Evolutionary conservation across 1,139 yeast genomes (phyloP).

Genomic region (Zhuliangozyma blackwelliae): DNA sequence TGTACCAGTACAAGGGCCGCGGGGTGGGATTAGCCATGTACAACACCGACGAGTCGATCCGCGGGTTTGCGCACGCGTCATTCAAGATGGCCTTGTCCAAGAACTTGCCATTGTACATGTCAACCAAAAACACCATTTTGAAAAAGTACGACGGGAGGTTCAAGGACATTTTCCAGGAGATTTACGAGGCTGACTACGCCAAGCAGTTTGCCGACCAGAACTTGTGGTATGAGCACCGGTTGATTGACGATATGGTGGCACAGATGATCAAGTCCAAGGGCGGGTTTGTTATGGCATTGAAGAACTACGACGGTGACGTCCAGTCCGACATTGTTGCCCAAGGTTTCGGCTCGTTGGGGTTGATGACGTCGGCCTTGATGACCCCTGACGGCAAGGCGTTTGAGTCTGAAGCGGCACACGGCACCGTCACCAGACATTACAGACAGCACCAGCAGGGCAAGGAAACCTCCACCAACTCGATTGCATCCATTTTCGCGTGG

Average conservation of each 20-base stretch:
- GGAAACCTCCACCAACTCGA: slow-evolving; percentile 80
- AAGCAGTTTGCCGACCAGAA: slow-evolving; percentile 56
- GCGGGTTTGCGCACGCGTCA: slow-evolving; percentile 74
- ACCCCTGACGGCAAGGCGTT: slow-evolving; percentile 86
- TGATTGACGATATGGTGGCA: slow-evolving; percentile 86
- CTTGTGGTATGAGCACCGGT: slow-evolving; percentile 78
- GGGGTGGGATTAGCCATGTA: slow-evolving; percentile 84
- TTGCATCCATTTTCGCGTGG: slow-evolving; percentile 86
- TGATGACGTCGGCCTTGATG: slow-evolving; percentile 79
- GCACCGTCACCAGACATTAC: slow-evolving; percentile 82
- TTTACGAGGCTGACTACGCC: slow-evolving; percentile 58
- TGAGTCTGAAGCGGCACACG: slow-evolving; percentile 85
- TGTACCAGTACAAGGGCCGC: slow-evolving; percentile 56
- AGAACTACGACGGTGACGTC: slow-evolving; percentile 84
- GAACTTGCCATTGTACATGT: slow-evolving; percentile 61
- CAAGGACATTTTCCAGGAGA: slow-evolving; percentile 70
- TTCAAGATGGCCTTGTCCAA: slow-evolving; percentile 70
- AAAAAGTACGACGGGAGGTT: slow-evolving; percentile 80
- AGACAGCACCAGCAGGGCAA: slow-evolving; percentile 83
- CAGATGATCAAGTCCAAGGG: slow-evolving; percentile 85
- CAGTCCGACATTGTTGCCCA: slow-evolving; percentile 84
- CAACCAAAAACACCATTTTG: slow-evolving; percentile 77
- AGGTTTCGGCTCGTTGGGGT: slow-evolving; percentile 79
- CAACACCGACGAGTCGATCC: slow-evolving; percentile 76
- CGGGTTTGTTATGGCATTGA: slow-evolving; percentile 78